phyloP scores from a whole-genome alignment of 768 basidiomycete species.

The Ramaria rubella region DNA sequence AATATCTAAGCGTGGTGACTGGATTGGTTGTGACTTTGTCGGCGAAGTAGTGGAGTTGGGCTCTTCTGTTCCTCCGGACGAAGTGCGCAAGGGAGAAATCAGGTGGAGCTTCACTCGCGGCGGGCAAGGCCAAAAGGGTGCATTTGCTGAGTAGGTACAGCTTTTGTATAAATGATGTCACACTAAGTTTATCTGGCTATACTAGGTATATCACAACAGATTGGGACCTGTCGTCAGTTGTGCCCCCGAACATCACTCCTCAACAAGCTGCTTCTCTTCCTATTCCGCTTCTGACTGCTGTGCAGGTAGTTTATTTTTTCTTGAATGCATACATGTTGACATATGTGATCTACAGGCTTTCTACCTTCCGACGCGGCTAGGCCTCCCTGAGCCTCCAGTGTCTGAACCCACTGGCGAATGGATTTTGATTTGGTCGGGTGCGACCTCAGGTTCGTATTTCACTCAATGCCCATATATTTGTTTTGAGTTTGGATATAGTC shows the following conservation, averaged over 20 bases:
- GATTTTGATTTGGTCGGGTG: background rate
- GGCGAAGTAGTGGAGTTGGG: slow-evolving; percentile 1
- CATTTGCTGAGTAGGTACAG: background rate
- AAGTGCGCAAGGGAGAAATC: background rate
- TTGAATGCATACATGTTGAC: background rate
- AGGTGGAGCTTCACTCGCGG: background rate
- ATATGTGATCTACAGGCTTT: background rate
- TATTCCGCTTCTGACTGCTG: background rate
- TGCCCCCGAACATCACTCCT: background rate
- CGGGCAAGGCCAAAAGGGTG: background rate
- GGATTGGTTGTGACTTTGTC: slow-evolving; percentile 3
- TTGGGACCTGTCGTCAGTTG: background rate
- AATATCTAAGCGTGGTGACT: background rate
- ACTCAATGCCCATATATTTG: background rate
- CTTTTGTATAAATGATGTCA: background rate
- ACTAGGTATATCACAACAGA: background rate
- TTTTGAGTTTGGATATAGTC: slow-evolving; percentile 14
- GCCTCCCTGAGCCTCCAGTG: background rate
- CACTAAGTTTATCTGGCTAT: background rate
- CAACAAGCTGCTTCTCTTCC: background rate
- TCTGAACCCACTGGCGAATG: background rate
- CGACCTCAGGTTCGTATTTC: background rate
- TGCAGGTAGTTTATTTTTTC: background rate
- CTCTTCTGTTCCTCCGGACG: background rate
- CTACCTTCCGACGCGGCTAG: background rate